phyloP scores from a whole-genome alignment of 2,329 filamentous ascomycete genomes.

The Fusarium mexicanum region DNA sequence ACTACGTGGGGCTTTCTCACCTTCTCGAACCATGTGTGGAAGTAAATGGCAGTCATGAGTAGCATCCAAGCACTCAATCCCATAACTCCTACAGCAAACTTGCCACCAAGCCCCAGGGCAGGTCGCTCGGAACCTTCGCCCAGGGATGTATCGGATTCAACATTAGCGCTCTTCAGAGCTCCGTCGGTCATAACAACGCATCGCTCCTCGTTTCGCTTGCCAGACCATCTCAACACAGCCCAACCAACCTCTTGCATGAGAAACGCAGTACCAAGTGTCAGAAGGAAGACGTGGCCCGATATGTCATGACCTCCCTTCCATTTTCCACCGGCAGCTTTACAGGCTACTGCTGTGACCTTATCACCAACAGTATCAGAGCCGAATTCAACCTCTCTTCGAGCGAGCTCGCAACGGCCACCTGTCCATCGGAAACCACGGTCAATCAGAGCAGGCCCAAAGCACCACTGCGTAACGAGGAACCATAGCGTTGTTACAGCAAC shows the following conservation, averaged over 20 bases:
- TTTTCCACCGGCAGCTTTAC: conserved; percentile 80
- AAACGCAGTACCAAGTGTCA: conserved; percentile 85
- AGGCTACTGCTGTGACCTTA: conserved; percentile 78
- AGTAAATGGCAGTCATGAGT: conserved; percentile 97
- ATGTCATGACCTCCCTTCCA: conserved; percentile 98
- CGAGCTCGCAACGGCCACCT: conserved; percentile 81
- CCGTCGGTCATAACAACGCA: conserved; percentile 74
- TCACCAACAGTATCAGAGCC: conserved; percentile 58
- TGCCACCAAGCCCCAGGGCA: conserved; percentile 57
- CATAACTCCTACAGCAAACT: conserved; percentile 71
- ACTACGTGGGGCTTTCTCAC: conserved; percentile 54
- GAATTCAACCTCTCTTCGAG: conserved; percentile 57
- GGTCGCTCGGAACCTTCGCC: conserved; percentile 39
- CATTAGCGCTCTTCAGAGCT: conserved; percentile 67
- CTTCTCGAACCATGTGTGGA: conserved; percentile 99
- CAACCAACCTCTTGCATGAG: conserved; percentile 81
- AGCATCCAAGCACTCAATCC: conserved; percentile 92
- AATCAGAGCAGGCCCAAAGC: conserved; percentile 88
- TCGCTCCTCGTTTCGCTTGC: conserved; percentile 66
- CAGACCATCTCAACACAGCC: conserved; percentile 58
- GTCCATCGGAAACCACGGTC: conserved; percentile 90
- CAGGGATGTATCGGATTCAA: conserved; percentile 52
- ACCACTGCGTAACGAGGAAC: conserved; percentile 95
- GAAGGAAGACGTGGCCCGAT: conserved; percentile 91
- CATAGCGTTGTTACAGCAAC: conserved; percentile 78